Percentiles rank a stretch among this genome's conserved stretches.
phyloP scores from a whole-genome alignment of 2,329 filamentous ascomycete genomes.

The Talaromyces verruculosus region DNA sequence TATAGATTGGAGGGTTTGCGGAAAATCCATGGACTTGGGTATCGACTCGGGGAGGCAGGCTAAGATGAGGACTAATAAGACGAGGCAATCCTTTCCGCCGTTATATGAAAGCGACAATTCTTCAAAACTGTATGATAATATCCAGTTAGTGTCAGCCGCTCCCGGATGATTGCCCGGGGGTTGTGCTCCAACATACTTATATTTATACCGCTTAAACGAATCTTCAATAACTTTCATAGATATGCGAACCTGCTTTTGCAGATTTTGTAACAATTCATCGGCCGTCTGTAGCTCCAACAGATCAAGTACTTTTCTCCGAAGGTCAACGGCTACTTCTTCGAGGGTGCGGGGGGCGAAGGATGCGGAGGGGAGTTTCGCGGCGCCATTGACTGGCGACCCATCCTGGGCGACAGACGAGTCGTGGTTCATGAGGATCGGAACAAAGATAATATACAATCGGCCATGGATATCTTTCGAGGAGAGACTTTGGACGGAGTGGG shows the following conservation, averaged over 20 bases:
- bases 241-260: conserved; percentile 19
- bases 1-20: conserved; percentile 19
- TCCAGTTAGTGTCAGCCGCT: not conserved
- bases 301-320: conserved; percentile 17
- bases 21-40: not conserved
- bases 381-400: conserved; percentile 18
- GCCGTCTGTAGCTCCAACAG: conserved; percentile 15
- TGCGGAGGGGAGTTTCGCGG: conserved; percentile 8
- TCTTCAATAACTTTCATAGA: conserved; percentile 22
- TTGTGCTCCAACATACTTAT: conserved; percentile 17
- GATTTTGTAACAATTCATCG: conserved; percentile 19
- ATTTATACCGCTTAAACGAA: conserved; percentile 20
- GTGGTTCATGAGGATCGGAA: conserved; percentile 11
- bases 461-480: not conserved
- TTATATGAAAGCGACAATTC: conserved; percentile 23
- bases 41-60: conserved; percentile 15
- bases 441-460: not conserved
- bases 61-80: conserved; percentile 22
- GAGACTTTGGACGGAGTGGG: not conserved
- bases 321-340: conserved; percentile 16
- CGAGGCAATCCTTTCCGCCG: conserved; percentile 23
- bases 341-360: conserved; percentile 19
- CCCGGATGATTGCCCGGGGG: not conserved
- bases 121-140: conserved; percentile 14
- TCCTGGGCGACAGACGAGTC: conserved; percentile 7